These are phyloP conservation scores for Paramyrothecium sp. DNA, from an alignment of 2,329 filamentous ascomycete genomes.

Conservation along the genomic window DNA sequence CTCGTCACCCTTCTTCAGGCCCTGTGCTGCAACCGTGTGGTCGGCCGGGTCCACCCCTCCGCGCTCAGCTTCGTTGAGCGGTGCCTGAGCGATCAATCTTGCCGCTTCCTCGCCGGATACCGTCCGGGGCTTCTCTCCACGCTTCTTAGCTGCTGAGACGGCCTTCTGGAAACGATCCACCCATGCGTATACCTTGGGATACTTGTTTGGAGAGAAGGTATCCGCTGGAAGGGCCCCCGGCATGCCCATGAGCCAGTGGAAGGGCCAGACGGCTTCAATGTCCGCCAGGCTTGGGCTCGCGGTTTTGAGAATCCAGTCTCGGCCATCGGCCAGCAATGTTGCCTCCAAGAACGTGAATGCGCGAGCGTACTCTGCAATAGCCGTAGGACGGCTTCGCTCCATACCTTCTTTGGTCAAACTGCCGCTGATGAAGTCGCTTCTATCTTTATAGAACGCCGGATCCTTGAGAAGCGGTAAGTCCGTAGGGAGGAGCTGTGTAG, in stretches of 20 bases:
- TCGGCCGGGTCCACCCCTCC: slow-evolving; percentile 47
- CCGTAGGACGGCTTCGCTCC: slow-evolving; percentile 44
- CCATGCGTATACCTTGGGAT: slow-evolving; percentile 64
- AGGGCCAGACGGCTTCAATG: slow-evolving; percentile 66
- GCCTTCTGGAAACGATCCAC: slow-evolving; percentile 57
- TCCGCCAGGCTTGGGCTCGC: slow-evolving; percentile 58
- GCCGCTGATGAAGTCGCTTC: slow-evolving; percentile 35
- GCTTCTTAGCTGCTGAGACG: slow-evolving; percentile 38
- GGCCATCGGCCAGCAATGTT: slow-evolving; percentile 62
- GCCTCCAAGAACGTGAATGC: slow-evolving; percentile 60
- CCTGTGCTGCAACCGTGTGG: slow-evolving; percentile 39
- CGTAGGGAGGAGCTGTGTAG: slow-evolving; percentile 55
- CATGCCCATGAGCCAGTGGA: slow-evolving; percentile 63
- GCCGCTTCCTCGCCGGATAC: slow-evolving; percentile 56
- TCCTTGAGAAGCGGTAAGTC: slow-evolving; percentile 54
- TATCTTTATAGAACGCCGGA: slow-evolving; percentile 58
- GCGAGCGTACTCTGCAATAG: slow-evolving; percentile 51
- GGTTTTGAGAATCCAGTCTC: slow-evolving; percentile 60
- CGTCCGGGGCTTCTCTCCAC: slow-evolving; percentile 30
- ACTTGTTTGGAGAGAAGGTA: slow-evolving; percentile 48
- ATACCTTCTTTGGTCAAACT: slow-evolving; percentile 21
- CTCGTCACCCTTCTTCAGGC: slow-evolving; percentile 48
- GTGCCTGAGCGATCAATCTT: slow-evolving; percentile 39
- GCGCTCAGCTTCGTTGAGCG: slow-evolving; percentile 42
- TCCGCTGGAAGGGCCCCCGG: slow-evolving; percentile 53